Base-by-base conservation (phyloP, 352 stramenopile species). In the Phytophthora niederhauseri region DNA sequence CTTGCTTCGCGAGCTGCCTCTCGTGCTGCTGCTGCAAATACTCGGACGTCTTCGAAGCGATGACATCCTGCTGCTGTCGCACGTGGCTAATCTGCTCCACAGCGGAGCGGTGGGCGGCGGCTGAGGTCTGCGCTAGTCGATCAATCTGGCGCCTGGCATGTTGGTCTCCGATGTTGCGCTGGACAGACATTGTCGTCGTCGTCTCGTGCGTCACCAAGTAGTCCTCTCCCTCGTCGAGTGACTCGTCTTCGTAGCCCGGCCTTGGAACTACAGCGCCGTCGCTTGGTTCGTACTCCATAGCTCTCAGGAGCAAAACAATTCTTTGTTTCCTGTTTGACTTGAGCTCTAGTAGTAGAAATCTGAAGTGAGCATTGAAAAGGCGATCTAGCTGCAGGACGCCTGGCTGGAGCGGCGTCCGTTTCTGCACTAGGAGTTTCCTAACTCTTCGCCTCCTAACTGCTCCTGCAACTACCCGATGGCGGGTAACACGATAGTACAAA, bases 11-110 rank as follows among this genome's bases (percentile, higher is more conserved):
- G 28, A 58, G 14, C 52, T 58, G 52, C 12, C 26, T 7, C 6
- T 58, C 52, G n/a, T 58, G 52, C 31, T 58, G 52, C 30, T 45
- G 15, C 17, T 58, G 52, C 52, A 58, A 9, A 15, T 48, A 48
- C 52, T 58, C 31, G 1, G 31, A 58, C 12, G 52, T 45, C n/a
- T 58, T 45, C 30, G 30, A 30, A 30, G 52, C 52, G 12, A 49
- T 48, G 17, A 20, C 52, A n/a, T 58, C 17, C 9, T 58, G 52
- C 14, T 58, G 52, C 52, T 58, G 26, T 28, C n/a, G 26, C 17
- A 58, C 52, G 6, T 17, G 26, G 30, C 26, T 58, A 4, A 58
- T 58, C 19, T 58, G 52, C 8, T 58, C 30, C 30, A 48, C n/a
- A 30, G 46, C 46, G 17, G 52, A 49, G 17, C 49, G 28, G 31